Percentiles rank a stretch among this genome's conserved stretches.
phyloP scores from a whole-genome alignment of 139 green algal species.

The Chlorella sp. region DNA sequence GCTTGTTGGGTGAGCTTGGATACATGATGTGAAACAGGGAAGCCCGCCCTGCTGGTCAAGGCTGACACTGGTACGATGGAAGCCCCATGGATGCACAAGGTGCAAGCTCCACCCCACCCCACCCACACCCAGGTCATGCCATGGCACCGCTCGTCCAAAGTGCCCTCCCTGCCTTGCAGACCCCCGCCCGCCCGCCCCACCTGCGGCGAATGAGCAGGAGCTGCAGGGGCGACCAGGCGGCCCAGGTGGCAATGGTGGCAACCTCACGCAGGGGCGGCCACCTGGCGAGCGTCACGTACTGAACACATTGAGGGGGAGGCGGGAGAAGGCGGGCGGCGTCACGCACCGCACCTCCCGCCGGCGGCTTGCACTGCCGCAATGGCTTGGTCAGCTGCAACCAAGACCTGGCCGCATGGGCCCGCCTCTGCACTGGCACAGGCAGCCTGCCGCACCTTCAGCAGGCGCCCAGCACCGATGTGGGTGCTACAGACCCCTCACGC shows the following conservation, averaged over 20 bases:
- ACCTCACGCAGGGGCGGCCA: neutral
- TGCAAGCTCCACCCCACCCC: too few species aligned
- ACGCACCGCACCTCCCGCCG: neutral
- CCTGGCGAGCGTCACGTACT: neutral
- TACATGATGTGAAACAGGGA: too few species aligned
- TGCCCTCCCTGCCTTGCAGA: neutral
- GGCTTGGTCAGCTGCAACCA: too few species aligned
- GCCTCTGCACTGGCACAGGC: neutral
- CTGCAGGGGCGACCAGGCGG: slow-evolving; percentile 10
- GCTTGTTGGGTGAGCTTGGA: too few species aligned
- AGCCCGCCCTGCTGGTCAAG: too few species aligned
- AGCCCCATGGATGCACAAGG: too few species aligned
- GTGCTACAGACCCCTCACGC: too few species aligned
- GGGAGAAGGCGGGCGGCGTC: neutral
- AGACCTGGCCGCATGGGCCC: too few species aligned
- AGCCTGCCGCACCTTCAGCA: neutral
- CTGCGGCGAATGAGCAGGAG: slow-evolving; percentile 18
- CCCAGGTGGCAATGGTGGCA: neutral
- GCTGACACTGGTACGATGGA: too few species aligned
- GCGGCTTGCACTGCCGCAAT: neutral
- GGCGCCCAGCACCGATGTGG: too few species aligned
- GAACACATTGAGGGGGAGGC: neutral
- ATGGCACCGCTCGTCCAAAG: neutral
- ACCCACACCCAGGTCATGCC: neutral
- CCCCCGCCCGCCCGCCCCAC: neutral